Base-by-base conservation (phyloP, 2,329 filamentous ascomycete genomes). In the Pseudogymnoascus sp. region DNA sequence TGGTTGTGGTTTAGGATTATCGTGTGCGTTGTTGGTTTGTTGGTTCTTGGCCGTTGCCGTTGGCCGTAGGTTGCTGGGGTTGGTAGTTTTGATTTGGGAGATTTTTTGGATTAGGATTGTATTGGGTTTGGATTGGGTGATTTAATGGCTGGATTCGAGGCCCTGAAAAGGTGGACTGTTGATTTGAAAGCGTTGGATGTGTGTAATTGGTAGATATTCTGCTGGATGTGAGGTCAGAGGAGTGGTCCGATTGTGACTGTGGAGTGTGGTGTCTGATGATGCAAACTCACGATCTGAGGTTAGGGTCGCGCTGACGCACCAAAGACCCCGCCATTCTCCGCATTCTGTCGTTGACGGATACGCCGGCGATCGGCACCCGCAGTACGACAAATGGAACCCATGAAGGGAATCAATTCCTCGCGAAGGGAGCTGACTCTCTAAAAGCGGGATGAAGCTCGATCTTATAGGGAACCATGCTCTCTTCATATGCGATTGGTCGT, bases 341-440 rank as follows among this genome's bases (percentile, higher is more conserved):
- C 50, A 56, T 33, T 56, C 50, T 56, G 29, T 56, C 29, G n/a
- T 56, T 16, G n/a, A 56, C 50, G 50, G 50, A 56, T 19, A 56
- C 11, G 26, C n/a, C n/a, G 29, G 29, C 16, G 50, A 56, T 56
- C 50, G 29, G 50, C 50, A 33, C n/a, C 50, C 50, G 33, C 50
- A 33, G 29, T 33, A 19, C 50, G 29, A 33, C 50, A 33, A 56
- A 33, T 31, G 26, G n/a, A 19, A 56, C 50, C 50, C 29, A 33
- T 56, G 29, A 21, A 33, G 5, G n/a, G n/a, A 33, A 33, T 19
- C 33, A 19, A 56, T 56, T 33, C 7, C 50, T 56, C n/a, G 1
- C n/a, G 16, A 56, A 19, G n/a, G 29, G 7, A 56, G 26, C 50
- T 56, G 50, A 14, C 50, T 56, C 16, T 21, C 29, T 56, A 4